Evolutionary conservation across 1,139 yeast genomes (phyloP), one percentile per base, ranked within the genome.

Genomic region (Kodamaea derodonti): DNA sequence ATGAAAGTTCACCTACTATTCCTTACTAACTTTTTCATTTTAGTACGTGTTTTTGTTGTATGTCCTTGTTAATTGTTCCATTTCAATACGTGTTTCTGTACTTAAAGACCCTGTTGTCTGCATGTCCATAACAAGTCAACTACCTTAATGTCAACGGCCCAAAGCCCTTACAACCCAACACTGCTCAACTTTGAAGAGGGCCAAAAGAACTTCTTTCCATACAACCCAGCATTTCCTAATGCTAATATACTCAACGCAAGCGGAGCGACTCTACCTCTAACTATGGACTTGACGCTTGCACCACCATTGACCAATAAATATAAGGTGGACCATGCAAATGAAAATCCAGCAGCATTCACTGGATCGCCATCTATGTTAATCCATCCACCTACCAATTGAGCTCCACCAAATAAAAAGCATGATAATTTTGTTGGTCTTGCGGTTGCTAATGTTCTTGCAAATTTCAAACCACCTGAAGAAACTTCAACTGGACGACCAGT

Each of bases 341-440:
- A 70, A 58, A 92, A 86, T 0, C 97, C 97, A 1, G 95, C 76
- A 6, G 96, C 97, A 59, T 86, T 83, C 34, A 76, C 72, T 25
- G 79, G 63, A 51, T 88, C 97, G 13, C 88, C 85, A 52, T 90
- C 97, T 46, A 68, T 68, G 37, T 84, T 75, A 68, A 90, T 82
- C 68, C 77, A 84, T 12, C 90, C 86, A 17, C 97, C 97, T 13
- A 85, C 60, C 1, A 83, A 84, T 45, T 78, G 69, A 22, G 90
- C 82, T 1, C 77, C 64, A 4, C 95, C 90, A 39, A 54, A 53
- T 7, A 61, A 47, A 29, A 56, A 59, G 41, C 74, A 66, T 7
- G 72, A 58, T 2, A 54, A 47, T 32, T 52, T 52, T 2, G 73
- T 59, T 3, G 75, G 75, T 41, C 57, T 58, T 7, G 62, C 48